Conservation (phyloP, 495 filamentous ascomycete species). For the Apodospora peruviana region DNA sequence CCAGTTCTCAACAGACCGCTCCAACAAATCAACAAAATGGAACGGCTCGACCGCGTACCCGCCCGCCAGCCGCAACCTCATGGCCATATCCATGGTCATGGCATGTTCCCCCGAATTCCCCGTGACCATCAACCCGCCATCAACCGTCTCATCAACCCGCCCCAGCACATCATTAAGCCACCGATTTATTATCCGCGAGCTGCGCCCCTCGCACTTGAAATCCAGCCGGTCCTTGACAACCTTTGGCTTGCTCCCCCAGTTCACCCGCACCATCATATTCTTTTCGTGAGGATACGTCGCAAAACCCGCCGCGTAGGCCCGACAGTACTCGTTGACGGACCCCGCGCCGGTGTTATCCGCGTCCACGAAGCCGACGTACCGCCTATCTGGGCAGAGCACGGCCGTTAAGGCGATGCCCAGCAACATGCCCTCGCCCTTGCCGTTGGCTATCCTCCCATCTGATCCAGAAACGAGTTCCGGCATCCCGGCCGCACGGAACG, state of each 20-base stretch:
- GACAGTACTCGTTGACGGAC: slow-evolving; percentile 23
- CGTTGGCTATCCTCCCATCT: slow-evolving; percentile 14
- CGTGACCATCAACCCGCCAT: slow-evolving; percentile 13
- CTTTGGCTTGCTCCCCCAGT: slow-evolving; percentile 27
- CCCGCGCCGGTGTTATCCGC: slow-evolving; percentile 21
- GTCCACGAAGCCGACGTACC: slow-evolving; percentile 28
- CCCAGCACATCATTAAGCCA: slow-evolving; percentile 22
- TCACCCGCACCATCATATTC: slow-evolving; percentile 24
- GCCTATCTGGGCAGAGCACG: slow-evolving; percentile 10
- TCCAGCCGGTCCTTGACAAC: slow-evolving; percentile 7
- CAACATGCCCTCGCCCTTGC: slow-evolving; percentile 31
- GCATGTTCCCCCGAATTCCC: slow-evolving; percentile 31
- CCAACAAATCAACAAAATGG: slow-evolving; percentile 22
- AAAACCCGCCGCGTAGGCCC: slow-evolving; percentile 23
- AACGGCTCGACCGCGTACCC: slow-evolving; percentile 31
- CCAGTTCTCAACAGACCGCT: background rate
- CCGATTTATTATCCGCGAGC: slow-evolving; percentile 23
- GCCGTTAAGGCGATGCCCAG: slow-evolving; percentile 21
- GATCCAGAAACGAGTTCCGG: slow-evolving; percentile 4
- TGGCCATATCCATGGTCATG: slow-evolving; percentile 23
- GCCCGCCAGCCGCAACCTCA: slow-evolving; percentile 19
- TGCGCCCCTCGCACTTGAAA: slow-evolving; percentile 17
- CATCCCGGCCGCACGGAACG: slow-evolving; percentile 15
- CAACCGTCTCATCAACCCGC: background rate
- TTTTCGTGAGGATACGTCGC: slow-evolving; percentile 10